Evolutionary conservation across 306 rosid species (phyloP), one percentile per base, ranked within the genome.

Genomic region (Cicer bijugum): DNA sequence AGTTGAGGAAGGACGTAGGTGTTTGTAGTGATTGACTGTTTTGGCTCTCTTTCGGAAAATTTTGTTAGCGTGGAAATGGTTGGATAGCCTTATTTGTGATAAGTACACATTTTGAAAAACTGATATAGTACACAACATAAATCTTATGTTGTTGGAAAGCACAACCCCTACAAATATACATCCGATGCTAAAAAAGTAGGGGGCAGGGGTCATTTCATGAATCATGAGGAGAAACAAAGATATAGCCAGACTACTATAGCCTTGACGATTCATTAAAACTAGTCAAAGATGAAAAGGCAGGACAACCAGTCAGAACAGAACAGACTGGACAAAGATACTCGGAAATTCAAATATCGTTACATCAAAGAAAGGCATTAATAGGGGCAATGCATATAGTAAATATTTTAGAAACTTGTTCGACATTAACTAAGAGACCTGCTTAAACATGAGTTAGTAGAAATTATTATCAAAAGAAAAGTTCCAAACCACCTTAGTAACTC

Each of bases 401-500:
- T 12, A 40, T 71, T 16, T 17, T 16, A 71, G 57, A 60, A 38
- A 10, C 45, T 62, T 67, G 23, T 12, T 16, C 11, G 38, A 69
- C 58, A 69, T 16, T 16, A 69, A 62, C 52, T 17, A 33, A 71
- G 39, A 69, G 57, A 79, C 51, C 67, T 57, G 16, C 66, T 65
- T 56, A 47, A 67, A 67, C 55, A 72, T 1, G 17, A 53, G 56
- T 38, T 69, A 56, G 53, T 69, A 56, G 53, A 55, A 72, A 80
- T 51, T 14, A n/a, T 60, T 69, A 48, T 74, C 15, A 65, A 62
- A 71, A 7, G 39, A 62, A 65, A 78, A 46, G 33, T 74, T 71
- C 47, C 55, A 67, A 68, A 63, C 82, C 63, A 95, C 97, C 97
- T 91, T 90, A 15, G 99, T 95, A 71, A 95, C 78, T 82, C 88